These are phyloP conservation scores for Chlorencoelia australis DNA, from an alignment of 2,329 filamentous ascomycete species.

Conservation along the genomic window DNA sequence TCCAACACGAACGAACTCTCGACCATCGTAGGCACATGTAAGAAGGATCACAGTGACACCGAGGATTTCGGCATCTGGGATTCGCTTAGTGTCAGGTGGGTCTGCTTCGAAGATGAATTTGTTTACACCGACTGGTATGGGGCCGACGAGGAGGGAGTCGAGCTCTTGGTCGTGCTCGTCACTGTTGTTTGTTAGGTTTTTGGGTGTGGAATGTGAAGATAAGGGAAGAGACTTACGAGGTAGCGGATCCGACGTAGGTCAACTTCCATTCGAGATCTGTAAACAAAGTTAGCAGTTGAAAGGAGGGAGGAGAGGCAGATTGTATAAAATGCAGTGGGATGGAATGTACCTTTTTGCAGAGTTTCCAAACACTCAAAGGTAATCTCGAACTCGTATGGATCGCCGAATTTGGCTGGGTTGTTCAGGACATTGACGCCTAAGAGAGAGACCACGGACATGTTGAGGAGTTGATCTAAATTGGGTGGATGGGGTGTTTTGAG, in stretches of 20 bases:
- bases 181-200: conserved; percentile 15
- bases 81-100: conserved; percentile 78
- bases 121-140: conserved; percentile 96
- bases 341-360: conserved; percentile 69
- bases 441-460: conserved; percentile 92
- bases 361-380: conserved; percentile 96
- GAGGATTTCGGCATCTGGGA: conserved; percentile 89
- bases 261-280: conserved; percentile 98
- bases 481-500: too few species aligned
- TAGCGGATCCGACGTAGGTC: conserved; percentile 96
- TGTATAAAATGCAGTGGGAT: not conserved
- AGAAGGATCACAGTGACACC: conserved; percentile 95
- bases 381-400: conserved; percentile 94
- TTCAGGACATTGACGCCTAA: conserved; percentile 93
- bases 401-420: conserved; percentile 90
- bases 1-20: conserved; percentile 94
- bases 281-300: conserved; percentile 14
- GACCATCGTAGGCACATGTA: conserved; percentile 89
- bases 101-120: conserved; percentile 98
- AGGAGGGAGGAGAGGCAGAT: not conserved
- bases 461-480: conserved; percentile 28
- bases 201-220: not conserved
- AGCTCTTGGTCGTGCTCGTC: conserved; percentile 93
- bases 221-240: conserved; percentile 56
- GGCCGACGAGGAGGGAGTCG: conserved; percentile 89